phyloP scores from a whole-genome alignment of 805 yeast genomes.

The Barnettozyma salicaria region DNA sequence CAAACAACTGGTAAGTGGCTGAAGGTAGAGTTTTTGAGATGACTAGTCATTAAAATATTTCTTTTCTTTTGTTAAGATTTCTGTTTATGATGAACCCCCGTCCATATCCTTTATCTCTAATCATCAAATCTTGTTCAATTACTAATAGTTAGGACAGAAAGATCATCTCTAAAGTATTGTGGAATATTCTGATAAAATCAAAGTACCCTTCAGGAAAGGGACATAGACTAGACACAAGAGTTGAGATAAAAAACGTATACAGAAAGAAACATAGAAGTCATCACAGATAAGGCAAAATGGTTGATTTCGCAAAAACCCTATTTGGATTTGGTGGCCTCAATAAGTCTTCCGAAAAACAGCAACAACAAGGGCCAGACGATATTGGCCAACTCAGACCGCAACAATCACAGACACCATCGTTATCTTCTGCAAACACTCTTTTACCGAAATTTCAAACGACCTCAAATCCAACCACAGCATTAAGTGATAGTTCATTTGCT shows the following conservation, averaged over 20 bases:
- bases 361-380: conserved; percentile 9
- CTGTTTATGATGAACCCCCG: no score
- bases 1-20: no score
- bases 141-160: neutral
- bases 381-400: conserved; percentile 12
- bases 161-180: neutral
- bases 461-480: conserved; percentile 64
- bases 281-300: conserved; percentile 23
- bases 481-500: conserved; percentile 54
- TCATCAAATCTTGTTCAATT: no score
- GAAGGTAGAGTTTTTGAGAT: no score
- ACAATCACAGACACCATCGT: conserved; percentile 10
- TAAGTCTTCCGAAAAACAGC: conserved; percentile 13
- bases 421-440: conserved; percentile 13
- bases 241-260: no score
- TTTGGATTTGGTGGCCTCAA: conserved; percentile 32
- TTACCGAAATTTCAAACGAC: conserved; percentile 39
- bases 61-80: no score
- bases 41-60: no score
- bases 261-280: neutral
- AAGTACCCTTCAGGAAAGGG: conserved; percentile 6
- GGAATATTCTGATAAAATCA: neutral
- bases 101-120: no score
- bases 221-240: neutral
- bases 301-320: conserved; percentile 35